phyloP scores from a whole-genome alignment of 768 basidiomycete genomes.

The Exsudoporus frostii region DNA sequence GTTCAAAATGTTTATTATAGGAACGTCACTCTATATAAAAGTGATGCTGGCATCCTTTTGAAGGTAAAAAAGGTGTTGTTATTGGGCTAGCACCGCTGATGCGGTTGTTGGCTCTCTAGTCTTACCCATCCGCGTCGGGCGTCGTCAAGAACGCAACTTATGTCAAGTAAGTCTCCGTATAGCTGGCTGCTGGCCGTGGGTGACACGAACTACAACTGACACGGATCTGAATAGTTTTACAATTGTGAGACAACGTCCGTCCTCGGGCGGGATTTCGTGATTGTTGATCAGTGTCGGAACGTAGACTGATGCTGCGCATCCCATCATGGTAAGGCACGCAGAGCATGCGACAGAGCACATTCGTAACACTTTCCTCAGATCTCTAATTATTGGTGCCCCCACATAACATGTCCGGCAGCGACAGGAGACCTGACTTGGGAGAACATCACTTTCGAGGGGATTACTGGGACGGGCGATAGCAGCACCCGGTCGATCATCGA shows the following conservation, averaged over 20 bases:
- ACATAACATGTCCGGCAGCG: background rate
- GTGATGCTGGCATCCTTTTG: conserved; percentile 1
- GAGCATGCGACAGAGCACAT: background rate
- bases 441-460: conserved; percentile 3
- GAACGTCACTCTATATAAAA: background rate
- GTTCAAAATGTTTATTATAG: conserved; percentile 11
- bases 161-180: conserved; percentile 2
- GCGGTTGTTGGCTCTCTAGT: background rate
- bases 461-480: conserved; percentile 9
- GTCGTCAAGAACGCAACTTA: conserved; percentile 9
- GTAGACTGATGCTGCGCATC: conserved; percentile 1
- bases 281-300: background rate
- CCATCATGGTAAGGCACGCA: conserved; percentile 9
- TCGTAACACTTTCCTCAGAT: background rate
- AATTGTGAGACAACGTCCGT: conserved; percentile 1
- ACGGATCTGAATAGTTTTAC: conserved; percentile 1
- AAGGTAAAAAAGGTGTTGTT: conserved; percentile 1
- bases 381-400: conserved; percentile 5
- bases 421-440: conserved; percentile 8
- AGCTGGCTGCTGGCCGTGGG: background rate
- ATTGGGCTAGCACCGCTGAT: background rate
- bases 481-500: background rate
- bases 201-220: background rate
- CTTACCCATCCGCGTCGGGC: conserved; percentile 9
- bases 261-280: background rate